Conservation (phyloP, 345 rosid genomes). For the Eutrema heterophyllum region DNA sequence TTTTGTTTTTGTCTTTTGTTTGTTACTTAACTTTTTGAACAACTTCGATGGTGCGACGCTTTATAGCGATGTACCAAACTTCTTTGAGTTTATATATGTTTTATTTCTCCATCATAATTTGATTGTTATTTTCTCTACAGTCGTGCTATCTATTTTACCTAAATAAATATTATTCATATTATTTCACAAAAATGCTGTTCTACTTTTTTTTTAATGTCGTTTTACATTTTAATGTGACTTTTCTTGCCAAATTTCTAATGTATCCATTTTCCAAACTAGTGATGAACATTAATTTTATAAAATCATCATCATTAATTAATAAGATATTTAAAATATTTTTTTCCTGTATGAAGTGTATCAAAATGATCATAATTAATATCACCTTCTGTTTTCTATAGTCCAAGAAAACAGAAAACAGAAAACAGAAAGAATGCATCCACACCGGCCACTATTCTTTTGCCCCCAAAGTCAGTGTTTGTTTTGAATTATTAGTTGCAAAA, state of each 20-base stretch:
- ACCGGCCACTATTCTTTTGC: slow-evolving; percentile 22
- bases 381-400: background rate
- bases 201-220: no score
- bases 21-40: background rate
- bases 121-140: no score
- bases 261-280: no score
- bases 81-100: background rate
- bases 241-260: no score
- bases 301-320: no score
- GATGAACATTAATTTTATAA: no score
- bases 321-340: no score
- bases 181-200: no score
- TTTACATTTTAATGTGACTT: no score
- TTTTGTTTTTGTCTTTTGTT: background rate
- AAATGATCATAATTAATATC: background rate
- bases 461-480: background rate
- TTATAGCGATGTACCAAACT: background rate
- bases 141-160: no score
- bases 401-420: background rate
- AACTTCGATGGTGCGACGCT: background rate
- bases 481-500: slow-evolving; percentile 18
- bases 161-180: no score
- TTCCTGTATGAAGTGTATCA: no score
- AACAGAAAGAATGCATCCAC: slow-evolving; percentile 11
- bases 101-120: background rate